phyloP scores from a whole-genome alignment of 768 basidiomycete species.

The Amylocystis lapponica region DNA sequence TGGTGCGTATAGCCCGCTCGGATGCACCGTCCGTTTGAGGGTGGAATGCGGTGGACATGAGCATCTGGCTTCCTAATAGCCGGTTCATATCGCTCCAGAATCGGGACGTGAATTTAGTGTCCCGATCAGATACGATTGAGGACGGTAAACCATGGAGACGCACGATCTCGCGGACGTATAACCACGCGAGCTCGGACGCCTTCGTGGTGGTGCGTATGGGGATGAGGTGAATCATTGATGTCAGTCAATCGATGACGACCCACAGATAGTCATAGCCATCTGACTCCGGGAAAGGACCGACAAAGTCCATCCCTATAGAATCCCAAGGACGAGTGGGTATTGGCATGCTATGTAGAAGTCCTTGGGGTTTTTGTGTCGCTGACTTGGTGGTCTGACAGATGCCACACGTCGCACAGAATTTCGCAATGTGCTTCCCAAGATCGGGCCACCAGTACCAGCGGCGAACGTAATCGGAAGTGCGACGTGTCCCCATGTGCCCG shows the following conservation, averaged over 20 bases:
- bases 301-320: conserved; percentile 38
- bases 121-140: conserved; percentile 23
- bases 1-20: conserved; percentile 11
- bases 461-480: no score
- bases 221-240: conserved; percentile 14
- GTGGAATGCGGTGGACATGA: conserved; percentile 26
- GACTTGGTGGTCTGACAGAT: conserved; percentile 15
- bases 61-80: conserved; percentile 15
- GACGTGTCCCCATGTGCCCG: conserved; percentile 27
- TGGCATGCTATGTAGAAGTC: conserved; percentile 26
- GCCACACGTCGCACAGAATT: conserved; percentile 18
- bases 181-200: conserved; percentile 13
- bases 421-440: conserved; percentile 11
- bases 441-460: conserved; percentile 34
- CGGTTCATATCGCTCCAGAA: conserved; percentile 27
- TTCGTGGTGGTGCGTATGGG: conserved; percentile 7
- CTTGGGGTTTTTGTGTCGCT: conserved; percentile 13
- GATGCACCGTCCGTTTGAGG: conserved; percentile 27
- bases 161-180: conserved; percentile 14
- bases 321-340: conserved; percentile 20
- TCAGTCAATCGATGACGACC: conserved; percentile 19
- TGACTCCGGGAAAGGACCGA: conserved; percentile 29
- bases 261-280: conserved; percentile 21
- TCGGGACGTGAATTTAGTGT: conserved; percentile 29
- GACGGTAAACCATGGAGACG: conserved; percentile 19